Evolutionary conservation across 257 asterid genomes (phyloP).

Genomic region (Solanum stenotomum): DNA sequence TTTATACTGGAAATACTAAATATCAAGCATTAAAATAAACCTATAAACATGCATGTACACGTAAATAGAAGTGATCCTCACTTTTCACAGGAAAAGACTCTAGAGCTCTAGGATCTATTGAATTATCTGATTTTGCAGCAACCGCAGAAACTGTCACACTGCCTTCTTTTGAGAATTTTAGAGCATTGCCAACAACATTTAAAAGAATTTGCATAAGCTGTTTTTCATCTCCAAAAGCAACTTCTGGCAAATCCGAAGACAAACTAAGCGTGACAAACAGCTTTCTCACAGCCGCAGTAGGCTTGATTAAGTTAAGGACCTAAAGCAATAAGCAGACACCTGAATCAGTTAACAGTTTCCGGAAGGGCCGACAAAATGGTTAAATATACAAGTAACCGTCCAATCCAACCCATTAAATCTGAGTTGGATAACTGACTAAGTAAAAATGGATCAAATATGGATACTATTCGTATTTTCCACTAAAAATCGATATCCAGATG

Average conservation of each 20-base stretch:
- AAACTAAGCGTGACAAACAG: slow-evolving; percentile 50
- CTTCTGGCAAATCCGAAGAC: slow-evolving; percentile 72
- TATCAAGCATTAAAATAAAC: no score
- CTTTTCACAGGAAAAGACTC: slow-evolving; percentile 60
- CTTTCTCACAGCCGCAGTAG: slow-evolving; percentile 79
- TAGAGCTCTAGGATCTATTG: slow-evolving; percentile 69
- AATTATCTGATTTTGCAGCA: slow-evolving; percentile 66
- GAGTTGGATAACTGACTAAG: neutral
- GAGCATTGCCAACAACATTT: slow-evolving; percentile 88
- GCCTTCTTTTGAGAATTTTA: slow-evolving; percentile 90
- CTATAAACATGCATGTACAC: slow-evolving; percentile 55
- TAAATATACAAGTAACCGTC: neutral
- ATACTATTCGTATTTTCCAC: neutral
- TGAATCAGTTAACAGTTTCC: slow-evolving; percentile 7
- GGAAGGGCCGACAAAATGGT: neutral
- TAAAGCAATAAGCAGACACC: slow-evolving; percentile 20
- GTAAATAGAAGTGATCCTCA: slow-evolving; percentile 75
- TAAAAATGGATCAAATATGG: neutral
- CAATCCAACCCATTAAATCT: neutral
- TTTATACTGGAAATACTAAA: no score
- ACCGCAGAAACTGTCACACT: slow-evolving; percentile 61
- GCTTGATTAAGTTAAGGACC: slow-evolving; percentile 73
- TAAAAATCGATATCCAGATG: neutral
- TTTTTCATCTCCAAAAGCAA: slow-evolving; percentile 13
- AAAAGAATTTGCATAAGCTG: slow-evolving; percentile 21